These are phyloP conservation scores for Phytophthora quininea DNA, from an alignment of 352 stramenopile species.

Conservation along the genomic window DNA sequence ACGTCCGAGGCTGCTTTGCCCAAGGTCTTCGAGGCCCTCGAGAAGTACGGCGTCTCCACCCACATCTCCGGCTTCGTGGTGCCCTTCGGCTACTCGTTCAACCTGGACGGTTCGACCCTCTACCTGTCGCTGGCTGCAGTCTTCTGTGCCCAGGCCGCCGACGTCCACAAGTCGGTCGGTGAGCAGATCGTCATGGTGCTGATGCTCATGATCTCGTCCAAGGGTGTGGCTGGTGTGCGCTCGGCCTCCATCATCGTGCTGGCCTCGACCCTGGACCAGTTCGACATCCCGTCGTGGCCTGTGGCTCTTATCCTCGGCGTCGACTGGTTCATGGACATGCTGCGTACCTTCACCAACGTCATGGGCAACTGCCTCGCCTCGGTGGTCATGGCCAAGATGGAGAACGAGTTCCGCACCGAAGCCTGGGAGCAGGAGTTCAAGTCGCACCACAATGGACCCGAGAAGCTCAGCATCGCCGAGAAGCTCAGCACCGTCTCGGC, in stretches of 20 bases:
- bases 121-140: slow-evolving; percentile 55
- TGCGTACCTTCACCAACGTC: slow-evolving; percentile 60
- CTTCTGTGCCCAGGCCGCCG: slow-evolving; percentile 62
- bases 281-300: slow-evolving; percentile 61
- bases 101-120: slow-evolving; percentile 59
- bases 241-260: slow-evolving; percentile 56
- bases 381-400: slow-evolving; percentile 68
- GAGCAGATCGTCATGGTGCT: slow-evolving; percentile 70
- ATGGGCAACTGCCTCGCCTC: slow-evolving; percentile 61
- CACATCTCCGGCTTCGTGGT: slow-evolving; percentile 65
- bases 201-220: slow-evolving; percentile 66
- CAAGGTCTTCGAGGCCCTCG: slow-evolving; percentile 63
- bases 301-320: slow-evolving; percentile 60
- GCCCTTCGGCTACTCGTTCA: slow-evolving; percentile 72
- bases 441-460: neutral
- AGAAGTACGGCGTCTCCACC: slow-evolving; percentile 54
- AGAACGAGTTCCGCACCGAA: slow-evolving; percentile 64
- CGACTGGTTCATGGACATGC: slow-evolving; percentile 72
- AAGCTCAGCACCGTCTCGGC: slow-evolving; percentile 29
- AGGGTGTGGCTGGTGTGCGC: slow-evolving; percentile 57
- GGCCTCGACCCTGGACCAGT: slow-evolving; percentile 55
- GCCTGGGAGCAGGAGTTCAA: slow-evolving; percentile 40
- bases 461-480: slow-evolving; percentile 30
- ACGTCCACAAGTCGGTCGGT: slow-evolving; percentile 49
- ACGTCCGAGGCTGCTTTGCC: slow-evolving; percentile 61